phyloP scores from a whole-genome alignment of 768 basidiomycete species.

The Leccinum olivaceopallidum region DNA sequence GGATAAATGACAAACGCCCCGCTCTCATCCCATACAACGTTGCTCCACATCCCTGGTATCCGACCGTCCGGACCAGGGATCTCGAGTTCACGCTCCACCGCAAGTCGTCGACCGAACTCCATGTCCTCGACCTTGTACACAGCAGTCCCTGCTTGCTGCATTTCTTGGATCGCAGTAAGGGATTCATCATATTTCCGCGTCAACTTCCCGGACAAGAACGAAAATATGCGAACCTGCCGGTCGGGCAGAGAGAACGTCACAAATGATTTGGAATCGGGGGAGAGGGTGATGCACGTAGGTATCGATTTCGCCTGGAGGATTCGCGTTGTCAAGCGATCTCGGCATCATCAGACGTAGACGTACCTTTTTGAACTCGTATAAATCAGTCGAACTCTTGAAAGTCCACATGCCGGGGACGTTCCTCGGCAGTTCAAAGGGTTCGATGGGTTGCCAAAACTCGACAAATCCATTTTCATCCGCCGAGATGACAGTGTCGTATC shows the following conservation, averaged over 20 bases:
- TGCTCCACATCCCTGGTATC: slow-evolving; percentile 77
- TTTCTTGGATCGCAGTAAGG: slow-evolving; percentile 89
- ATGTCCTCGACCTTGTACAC: slow-evolving; percentile 94
- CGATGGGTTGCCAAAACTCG: slow-evolving; percentile 93
- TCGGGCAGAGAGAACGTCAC: slow-evolving; percentile 93
- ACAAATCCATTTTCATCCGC: slow-evolving; percentile 94
- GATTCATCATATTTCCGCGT: slow-evolving; percentile 95
- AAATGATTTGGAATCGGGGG: slow-evolving; percentile 86
- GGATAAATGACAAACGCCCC: slow-evolving; percentile 95
- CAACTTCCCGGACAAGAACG: slow-evolving; percentile 86
- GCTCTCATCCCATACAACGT: slow-evolving; percentile 97
- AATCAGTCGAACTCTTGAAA: slow-evolving; percentile 87
- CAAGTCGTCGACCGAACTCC: slow-evolving; percentile 98
- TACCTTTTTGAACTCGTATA: slow-evolving; percentile 99
- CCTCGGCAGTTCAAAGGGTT: slow-evolving; percentile 85
- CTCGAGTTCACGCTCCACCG: slow-evolving; percentile 90
- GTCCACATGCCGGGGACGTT: slow-evolving; percentile 81
- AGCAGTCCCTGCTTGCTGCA: slow-evolving; percentile 98
- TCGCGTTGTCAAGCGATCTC: slow-evolving; percentile 3
- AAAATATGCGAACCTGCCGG: slow-evolving; percentile 92
- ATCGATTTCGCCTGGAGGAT: slow-evolving; percentile 76
- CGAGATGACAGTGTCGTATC: slow-evolving; percentile 88
- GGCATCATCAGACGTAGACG: slow-evolving; percentile 5
- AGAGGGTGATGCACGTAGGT: slow-evolving; percentile 90
- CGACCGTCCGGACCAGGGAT: slow-evolving; percentile 72